Evolutionary conservation across 1,284 basidiomycete species (phyloP), one percentile per base, ranked within the genome.

Genomic region (Peniophora sp.): DNA sequence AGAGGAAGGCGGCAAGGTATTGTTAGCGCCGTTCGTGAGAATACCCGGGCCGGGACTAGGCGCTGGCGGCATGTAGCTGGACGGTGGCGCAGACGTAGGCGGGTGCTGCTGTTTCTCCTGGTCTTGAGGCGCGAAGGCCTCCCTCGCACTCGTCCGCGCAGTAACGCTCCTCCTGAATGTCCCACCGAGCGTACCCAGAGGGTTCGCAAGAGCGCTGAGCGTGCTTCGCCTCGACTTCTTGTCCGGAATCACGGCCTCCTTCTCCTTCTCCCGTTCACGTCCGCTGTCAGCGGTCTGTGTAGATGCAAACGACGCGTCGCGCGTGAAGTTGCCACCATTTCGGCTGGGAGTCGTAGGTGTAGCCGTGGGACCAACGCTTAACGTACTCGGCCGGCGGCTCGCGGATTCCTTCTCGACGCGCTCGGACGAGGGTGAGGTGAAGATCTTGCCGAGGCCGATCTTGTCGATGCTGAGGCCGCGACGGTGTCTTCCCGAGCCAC

Each of bases 161-260:
- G 80, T 78, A 8, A 17, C 19, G n/a, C n/a, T n/a, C 8, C 38
- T 6, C 27, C 27, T 32, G 27, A 32, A 32, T 32, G 27, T 32
- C 8, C 38, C 38, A 8, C 19, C 19, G 55, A 84, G 79, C 2
- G 71, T 74, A 53, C 73, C 78, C 58, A 90, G 70, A 5, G 87
- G 86, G 58, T 89, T 87, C 3, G 89, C 85, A 78, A 92, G 88
- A 45, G 91, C 79, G 0, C 85, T 90, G 51, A 92, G 71, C 1
- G 90, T 92, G 65, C 89, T 91, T 55, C 88, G 70, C 61, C 85
- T 74, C 63, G 69, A 73, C 72, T 83, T 83, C 75, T 78, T 81
- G 48, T 65, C 69, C 14, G 61, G 48, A 56, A 2, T 61, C 54
- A 53, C 59, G 61, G 39, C 62, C 49, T 32, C 45, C 19, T 6